Base-by-base conservation (phyloP, 306 rosid genomes). In the Cyclanthera cordifolia region DNA sequence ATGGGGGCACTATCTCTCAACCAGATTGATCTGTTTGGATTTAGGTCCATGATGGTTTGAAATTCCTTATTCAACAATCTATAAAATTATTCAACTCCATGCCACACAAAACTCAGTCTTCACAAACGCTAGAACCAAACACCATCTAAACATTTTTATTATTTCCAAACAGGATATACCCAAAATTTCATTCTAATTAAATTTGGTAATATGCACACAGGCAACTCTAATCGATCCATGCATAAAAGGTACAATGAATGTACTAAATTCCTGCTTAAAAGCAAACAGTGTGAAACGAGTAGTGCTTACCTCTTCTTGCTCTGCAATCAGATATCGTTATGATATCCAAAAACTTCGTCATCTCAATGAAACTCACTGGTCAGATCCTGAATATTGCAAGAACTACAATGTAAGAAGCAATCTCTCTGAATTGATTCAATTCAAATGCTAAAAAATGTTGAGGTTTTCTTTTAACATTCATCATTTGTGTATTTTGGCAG, bases 251-350 rank as follows among this genome's bases (percentile, higher is more conserved):
- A 74, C 88, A 8, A 15, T 80, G 71, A 89, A 84, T 75, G 95
- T 89, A 75, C 73, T 92, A 14, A 84, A 75, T 16, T 92, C 97
- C 3, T 85, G 95, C 70, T 2, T 79, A 23, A 87, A 82, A 77
- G 85, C 95, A 41, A 63, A 16, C 54, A 69, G 77, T 1, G 89
- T 87, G 69, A 89, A 79, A 66, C 73, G 93, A 20, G 77, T 87
- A 69, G 95, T 92, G 71, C 75, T 92, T 53, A 89, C 96, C 21
- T 87, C 92, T 64, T 92, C 97, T 1, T 92, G 95, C 70, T 92
- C 96, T 71, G 79, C 89, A 21, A 82, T 87, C 64, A 84, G 97
- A 81, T 92, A 84, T 53, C 82, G 82, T 11, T 77, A 85, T 13
- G 92, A 89, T 66, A 78, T 74, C 28, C 79, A 74, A n/a, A 79